phyloP scores from a whole-genome alignment of 2,329 filamentous ascomycete species.

The Exophiala sp. region DNA sequence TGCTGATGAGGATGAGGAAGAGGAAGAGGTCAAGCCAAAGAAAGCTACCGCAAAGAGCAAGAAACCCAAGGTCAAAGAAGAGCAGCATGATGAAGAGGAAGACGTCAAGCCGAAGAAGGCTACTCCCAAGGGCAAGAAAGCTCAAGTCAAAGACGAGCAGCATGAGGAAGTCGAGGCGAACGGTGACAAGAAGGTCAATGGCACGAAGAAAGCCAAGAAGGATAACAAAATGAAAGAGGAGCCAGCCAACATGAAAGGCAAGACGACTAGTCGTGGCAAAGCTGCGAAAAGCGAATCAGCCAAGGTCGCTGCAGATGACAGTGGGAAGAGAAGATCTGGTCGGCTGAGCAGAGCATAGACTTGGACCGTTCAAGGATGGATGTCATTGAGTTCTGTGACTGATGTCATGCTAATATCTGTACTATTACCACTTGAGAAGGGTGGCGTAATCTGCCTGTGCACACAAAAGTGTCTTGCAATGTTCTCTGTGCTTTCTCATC shows the following conservation, averaged over 20 bases:
- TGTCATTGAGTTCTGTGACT: too few relatives aligned
- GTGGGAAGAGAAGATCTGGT: slow-evolving; percentile 18
- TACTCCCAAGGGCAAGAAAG: slow-evolving; percentile 28
- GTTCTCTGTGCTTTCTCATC: too few relatives aligned
- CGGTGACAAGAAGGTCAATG: not conserved
- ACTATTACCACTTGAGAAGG: too few relatives aligned
- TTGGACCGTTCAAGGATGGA: too few relatives aligned
- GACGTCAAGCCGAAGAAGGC: slow-evolving; percentile 26
- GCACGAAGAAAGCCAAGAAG: not conserved
- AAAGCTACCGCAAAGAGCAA: slow-evolving; percentile 30
- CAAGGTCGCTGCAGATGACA: slow-evolving; percentile 43
- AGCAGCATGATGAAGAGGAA: slow-evolving; percentile 17
- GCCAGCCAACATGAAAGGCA: slow-evolving; percentile 5
- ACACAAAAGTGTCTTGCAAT: too few relatives aligned
- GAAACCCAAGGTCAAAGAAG: slow-evolving; percentile 27
- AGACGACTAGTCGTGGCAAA: slow-evolving; percentile 53
- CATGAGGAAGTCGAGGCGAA: slow-evolving; percentile 4
- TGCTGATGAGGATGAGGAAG: slow-evolving; percentile 25
- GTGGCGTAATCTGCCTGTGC: too few relatives aligned
- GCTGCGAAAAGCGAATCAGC: slow-evolving; percentile 65
- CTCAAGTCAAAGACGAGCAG: slow-evolving; percentile 26
- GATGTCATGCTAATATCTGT: too few relatives aligned
- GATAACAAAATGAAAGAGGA: slow-evolving; percentile 3
- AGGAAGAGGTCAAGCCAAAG: slow-evolving; percentile 10
- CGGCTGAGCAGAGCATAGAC: slow-evolving; percentile 11